Conservation (phyloP, 1,284 basidiomycete genomes). For the Cryptococcus floricola region DNA sequence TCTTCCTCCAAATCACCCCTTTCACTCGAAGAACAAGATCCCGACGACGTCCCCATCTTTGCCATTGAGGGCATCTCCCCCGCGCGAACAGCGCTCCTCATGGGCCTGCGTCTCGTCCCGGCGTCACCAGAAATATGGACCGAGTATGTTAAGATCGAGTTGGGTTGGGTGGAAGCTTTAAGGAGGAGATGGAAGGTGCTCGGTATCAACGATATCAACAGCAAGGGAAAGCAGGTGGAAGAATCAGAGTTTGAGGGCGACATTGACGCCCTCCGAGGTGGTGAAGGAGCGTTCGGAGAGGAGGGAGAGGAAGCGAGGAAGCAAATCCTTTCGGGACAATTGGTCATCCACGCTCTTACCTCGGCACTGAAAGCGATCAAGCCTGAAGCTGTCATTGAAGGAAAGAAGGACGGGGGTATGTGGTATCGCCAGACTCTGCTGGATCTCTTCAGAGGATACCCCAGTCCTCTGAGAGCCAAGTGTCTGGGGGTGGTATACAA, state of each 20-base stretch:
- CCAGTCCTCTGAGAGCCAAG: constrained; percentile 38
- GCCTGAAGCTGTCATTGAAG: background rate
- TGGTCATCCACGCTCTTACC: constrained; percentile 44
- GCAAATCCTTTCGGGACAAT: constrained; percentile 45
- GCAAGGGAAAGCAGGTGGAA: background rate
- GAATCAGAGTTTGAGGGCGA: constrained; percentile 14
- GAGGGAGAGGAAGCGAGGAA: constrained; percentile 47
- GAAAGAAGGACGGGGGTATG: constrained; percentile 19
- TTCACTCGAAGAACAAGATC: constrained; percentile 19
- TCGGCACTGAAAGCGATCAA: constrained; percentile 36
- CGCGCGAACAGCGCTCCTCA: constrained; percentile 77
- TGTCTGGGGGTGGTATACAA: constrained; percentile 38
- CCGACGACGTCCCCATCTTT: constrained; percentile 23
- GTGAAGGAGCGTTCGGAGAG: constrained; percentile 45
- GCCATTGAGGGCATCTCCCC: constrained; percentile 52
- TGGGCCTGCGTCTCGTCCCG: constrained; percentile 73
- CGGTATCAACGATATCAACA: constrained; percentile 31
- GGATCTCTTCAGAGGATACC: constrained; percentile 40
- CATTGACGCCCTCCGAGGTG: constrained; percentile 29
- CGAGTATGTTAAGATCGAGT: constrained; percentile 86
- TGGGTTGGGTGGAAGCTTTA: constrained; percentile 80
- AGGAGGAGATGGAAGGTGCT: constrained; percentile 72
- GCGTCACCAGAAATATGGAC: constrained; percentile 72
- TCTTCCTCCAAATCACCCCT: constrained; percentile 26
- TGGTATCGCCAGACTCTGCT: constrained; percentile 36